phyloP scores from a whole-genome alignment of 768 basidiomycete genomes.

The Lanmaoa rubissima region DNA sequence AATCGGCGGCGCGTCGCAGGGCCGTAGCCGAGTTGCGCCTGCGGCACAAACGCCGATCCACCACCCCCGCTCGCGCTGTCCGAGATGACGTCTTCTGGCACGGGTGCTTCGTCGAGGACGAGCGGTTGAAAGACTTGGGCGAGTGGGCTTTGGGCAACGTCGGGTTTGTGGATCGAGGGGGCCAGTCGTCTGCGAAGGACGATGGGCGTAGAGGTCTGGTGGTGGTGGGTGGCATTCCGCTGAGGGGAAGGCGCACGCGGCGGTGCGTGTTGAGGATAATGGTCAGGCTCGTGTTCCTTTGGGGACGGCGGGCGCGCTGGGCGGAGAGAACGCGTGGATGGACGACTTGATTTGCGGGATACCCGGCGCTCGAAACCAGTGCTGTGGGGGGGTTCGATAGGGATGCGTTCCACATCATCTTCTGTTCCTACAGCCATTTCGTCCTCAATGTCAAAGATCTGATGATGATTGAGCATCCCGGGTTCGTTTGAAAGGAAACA shows the following conservation, averaged over 20 bases:
- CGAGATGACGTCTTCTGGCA: constrained; percentile 32
- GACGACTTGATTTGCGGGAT: constrained; percentile 34
- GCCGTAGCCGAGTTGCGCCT: constrained; percentile 35
- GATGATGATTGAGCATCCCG: background rate
- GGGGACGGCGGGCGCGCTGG: constrained; percentile 17
- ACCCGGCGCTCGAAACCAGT: constrained; percentile 26
- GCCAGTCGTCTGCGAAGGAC: constrained; percentile 19
- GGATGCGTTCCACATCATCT: constrained; percentile 2
- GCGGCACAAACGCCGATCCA: constrained; percentile 4
- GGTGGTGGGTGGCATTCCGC: constrained; percentile 7
- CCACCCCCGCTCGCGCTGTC: constrained; percentile 12
- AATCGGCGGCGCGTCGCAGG: constrained; percentile 40
- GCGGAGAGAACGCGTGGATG: constrained; percentile 29
- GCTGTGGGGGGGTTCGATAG: constrained; percentile 16
- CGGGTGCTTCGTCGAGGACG: constrained; percentile 46
- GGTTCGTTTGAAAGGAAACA: background rate
- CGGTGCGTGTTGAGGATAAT: background rate
- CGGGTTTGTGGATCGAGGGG: constrained; percentile 20
- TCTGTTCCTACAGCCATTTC: constrained; percentile 33
- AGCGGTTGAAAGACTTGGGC: constrained; percentile 75
- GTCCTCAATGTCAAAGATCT: constrained; percentile 83
- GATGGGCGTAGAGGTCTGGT: constrained; percentile 14
- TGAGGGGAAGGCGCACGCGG: constrained; percentile 8
- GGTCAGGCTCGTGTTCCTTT: constrained; percentile 19
- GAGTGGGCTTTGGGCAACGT: constrained; percentile 49